Conservation (phyloP, 495 filamentous ascomycete species). For the Chaetomium tenue region DNA sequence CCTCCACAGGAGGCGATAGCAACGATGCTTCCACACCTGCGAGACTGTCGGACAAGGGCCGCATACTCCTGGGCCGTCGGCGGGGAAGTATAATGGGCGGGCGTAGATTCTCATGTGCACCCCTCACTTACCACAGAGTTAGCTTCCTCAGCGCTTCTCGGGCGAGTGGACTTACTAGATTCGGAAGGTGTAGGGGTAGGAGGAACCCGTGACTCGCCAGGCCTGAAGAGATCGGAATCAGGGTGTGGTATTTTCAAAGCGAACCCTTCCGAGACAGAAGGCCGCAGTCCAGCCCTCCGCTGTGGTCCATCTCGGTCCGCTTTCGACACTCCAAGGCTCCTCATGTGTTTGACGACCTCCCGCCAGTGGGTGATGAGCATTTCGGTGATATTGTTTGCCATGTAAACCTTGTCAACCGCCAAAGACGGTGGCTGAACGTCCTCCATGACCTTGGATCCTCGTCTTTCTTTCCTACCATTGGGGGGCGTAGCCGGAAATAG, state of each 20-base stretch:
- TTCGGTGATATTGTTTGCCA: conserved; percentile 56
- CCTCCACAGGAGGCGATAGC: conserved; percentile 39
- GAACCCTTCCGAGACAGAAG: conserved; percentile 33
- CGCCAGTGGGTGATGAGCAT: conserved; percentile 60
- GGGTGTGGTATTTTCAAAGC: conserved; percentile 22
- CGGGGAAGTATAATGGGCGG: conserved; percentile 26
- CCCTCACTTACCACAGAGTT: conserved; percentile 16
- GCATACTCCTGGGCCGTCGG: conserved; percentile 28
- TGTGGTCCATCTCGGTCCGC: neutral
- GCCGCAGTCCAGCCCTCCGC: conserved; percentile 17
- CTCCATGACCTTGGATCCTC: conserved; percentile 23
- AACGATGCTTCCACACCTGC: conserved; percentile 21
- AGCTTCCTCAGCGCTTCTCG: conserved; percentile 6
- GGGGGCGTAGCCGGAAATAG: conserved; percentile 38
- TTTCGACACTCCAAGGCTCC: conserved; percentile 37
- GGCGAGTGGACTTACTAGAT: conserved; percentile 20
- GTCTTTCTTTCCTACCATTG: conserved; percentile 42
- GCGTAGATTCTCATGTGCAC: conserved; percentile 9
- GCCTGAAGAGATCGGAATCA: conserved; percentile 13
- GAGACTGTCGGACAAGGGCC: conserved; percentile 21
- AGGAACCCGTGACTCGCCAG: conserved; percentile 27
- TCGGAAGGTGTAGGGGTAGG: conserved; percentile 35
- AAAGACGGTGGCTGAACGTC: conserved; percentile 19
- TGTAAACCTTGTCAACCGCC: conserved; percentile 48
- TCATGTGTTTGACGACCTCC: conserved; percentile 57